A percentile compares a stretch with the other conserved stretches of the same genome.
Evolutionary conservation across 306 rosid genomes (phyloP).

Genomic region (Quercus robur): DNA sequence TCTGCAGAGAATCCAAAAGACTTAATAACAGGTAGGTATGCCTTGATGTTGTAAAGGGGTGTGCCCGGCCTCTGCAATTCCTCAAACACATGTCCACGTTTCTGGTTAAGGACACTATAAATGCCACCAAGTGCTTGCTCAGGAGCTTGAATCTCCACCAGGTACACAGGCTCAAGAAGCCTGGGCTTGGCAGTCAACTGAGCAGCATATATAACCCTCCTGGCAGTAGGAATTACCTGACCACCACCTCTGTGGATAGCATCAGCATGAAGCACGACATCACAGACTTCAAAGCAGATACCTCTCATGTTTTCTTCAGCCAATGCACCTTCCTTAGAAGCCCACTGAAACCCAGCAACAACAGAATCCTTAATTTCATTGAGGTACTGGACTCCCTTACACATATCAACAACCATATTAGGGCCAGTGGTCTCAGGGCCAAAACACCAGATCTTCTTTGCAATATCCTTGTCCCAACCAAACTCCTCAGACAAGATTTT

Average conservation of each 20-base stretch:
- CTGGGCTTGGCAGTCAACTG: constrained; percentile 60
- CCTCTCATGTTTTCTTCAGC: constrained; percentile 66
- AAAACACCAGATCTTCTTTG: constrained; percentile 65
- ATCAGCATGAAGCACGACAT: constrained; percentile 63
- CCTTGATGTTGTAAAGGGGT: constrained; percentile 60
- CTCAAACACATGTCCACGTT: constrained; percentile 60
- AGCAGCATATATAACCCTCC: constrained; percentile 60
- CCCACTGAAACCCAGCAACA: constrained; percentile 67
- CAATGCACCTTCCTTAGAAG: constrained; percentile 64
- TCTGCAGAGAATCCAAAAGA: constrained; percentile 48
- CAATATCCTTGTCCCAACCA: constrained; percentile 66
- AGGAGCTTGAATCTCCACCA: constrained; percentile 57
- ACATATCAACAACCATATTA: constrained; percentile 62
- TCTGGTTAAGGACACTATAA: constrained; percentile 62
- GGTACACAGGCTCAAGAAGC: constrained; percentile 56
- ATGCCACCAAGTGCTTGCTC: constrained; percentile 65
- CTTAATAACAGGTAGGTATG: constrained; percentile 52
- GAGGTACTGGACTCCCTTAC: constrained; percentile 67
- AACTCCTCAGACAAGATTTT: constrained; percentile 50
- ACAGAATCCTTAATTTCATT: constrained; percentile 66
- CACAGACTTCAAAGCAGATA: constrained; percentile 59
- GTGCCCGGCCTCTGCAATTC: constrained; percentile 64
- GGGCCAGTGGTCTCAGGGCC: constrained; percentile 66
- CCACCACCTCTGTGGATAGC: constrained; percentile 72
- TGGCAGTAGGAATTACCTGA: constrained; percentile 58